Percentiles rank a stretch among this genome's conserved stretches.
These are phyloP conservation scores for Ettlia oleoabundans DNA, from an alignment of 139 green algal species.

Conservation along the genomic window DNA sequence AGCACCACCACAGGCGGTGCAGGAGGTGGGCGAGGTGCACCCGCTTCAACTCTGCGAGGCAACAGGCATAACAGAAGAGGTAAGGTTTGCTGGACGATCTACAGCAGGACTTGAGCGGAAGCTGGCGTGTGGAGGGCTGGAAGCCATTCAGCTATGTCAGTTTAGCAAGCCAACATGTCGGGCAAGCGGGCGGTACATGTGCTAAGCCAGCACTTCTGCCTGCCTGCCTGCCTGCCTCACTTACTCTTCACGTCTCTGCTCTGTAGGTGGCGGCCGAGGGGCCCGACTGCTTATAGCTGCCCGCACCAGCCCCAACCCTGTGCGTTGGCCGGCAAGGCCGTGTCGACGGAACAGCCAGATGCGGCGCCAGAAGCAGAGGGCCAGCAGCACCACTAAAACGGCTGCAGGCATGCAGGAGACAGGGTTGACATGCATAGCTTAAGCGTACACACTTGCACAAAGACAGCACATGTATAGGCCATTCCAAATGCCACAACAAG, in stretches of 20 bases:
- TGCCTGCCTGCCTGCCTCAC: background rate
- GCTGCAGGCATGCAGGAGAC: background rate
- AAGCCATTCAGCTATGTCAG: no score
- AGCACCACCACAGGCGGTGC: conserved; percentile 8
- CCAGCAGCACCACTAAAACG: background rate
- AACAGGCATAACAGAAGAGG: no score
- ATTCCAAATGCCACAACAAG: no score
- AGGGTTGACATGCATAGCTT: background rate
- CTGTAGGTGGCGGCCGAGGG: background rate
- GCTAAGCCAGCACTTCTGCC: no score
- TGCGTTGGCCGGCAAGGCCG: background rate
- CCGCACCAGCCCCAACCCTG: background rate
- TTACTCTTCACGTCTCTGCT: no score
- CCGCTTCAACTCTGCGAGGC: background rate
- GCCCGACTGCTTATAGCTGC: background rate
- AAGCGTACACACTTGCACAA: background rate
- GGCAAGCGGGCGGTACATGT: no score
- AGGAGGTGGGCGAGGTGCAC: background rate
- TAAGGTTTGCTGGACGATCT: no score
- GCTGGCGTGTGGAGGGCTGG: no score
- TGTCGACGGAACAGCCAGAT: background rate
- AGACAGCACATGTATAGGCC: background rate
- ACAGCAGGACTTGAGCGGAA: no score
- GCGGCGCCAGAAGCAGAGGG: conserved; percentile 19
- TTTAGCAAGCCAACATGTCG: no score